phyloP scores from a whole-genome alignment of 441 rosid genomes.

The Omphalea diandra region DNA sequence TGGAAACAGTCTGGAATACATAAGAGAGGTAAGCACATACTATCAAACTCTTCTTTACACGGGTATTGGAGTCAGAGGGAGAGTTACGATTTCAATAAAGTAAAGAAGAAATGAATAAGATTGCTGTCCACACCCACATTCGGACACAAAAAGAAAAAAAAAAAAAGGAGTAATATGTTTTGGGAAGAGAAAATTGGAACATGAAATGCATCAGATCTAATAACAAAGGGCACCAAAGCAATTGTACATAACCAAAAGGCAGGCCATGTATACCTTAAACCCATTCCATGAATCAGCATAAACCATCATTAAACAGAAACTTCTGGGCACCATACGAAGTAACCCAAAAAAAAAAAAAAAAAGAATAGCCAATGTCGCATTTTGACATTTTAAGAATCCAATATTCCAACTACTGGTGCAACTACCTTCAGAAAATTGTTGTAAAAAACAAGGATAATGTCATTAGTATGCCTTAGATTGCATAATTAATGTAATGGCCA shows the following conservation, averaged over 20 bases:
- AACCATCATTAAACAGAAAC: background rate
- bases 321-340: background rate
- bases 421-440: background rate
- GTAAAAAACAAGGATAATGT: background rate
- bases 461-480: background rate
- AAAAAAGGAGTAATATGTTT: too few species aligned
- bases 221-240: background rate
- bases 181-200: background rate
- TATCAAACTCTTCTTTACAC: background rate
- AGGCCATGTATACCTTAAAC: too few species aligned
- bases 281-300: background rate
- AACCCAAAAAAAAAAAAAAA: background rate
- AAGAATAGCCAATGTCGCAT: background rate
- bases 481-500: background rate
- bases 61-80: background rate
- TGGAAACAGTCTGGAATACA: conserved; percentile 1
- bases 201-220: background rate
- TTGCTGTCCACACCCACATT: background rate
- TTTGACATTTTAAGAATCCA: background rate
- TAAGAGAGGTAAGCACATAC: background rate
- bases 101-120: background rate
- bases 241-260: too few species aligned
- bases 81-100: background rate
- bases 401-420: background rate
- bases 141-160: background rate